Percentiles rank a stretch among this genome's conserved stretches.
These are phyloP conservation scores for Dissophora globulifera DNA, from an alignment of 192 early-diverging fungal genomes.

Conservation along the genomic window DNA sequence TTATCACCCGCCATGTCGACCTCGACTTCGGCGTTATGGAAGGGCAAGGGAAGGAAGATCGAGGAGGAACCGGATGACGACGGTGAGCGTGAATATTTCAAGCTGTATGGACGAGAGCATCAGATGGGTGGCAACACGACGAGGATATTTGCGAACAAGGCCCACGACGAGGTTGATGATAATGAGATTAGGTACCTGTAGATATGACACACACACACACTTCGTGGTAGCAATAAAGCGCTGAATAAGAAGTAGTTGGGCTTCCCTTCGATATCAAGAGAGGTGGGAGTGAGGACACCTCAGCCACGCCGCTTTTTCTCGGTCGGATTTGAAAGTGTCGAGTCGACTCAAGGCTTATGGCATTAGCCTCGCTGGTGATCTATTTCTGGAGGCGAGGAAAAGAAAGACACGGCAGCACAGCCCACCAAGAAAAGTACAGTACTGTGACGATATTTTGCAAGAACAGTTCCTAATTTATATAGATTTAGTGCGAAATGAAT, in stretches of 20 bases:
- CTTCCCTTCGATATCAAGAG: not conserved
- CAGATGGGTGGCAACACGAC: not conserved
- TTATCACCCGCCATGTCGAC: no score
- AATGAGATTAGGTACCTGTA: not conserved
- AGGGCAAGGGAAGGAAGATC: not conserved
- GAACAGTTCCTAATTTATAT: no score
- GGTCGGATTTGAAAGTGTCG: not conserved
- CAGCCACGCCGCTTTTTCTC: not conserved
- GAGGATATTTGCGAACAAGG: not conserved
- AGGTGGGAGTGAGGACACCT: no score
- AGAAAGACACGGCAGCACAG: no score
- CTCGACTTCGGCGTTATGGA: not conserved
- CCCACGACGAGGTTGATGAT: constrained; percentile 1
- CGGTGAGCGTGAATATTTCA: not conserved
- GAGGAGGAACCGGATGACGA: not conserved
- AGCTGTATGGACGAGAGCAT: not conserved
- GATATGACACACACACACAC: not conserved
- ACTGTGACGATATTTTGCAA: no score
- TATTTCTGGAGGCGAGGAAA: no score
- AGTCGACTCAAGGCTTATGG: no score
- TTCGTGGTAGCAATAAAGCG: not conserved
- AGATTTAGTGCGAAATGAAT: no score
- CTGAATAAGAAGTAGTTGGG: not conserved
- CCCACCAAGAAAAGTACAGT: no score
- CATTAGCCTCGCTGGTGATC: no score